Percentiles rank a stretch among this genome's conserved stretches.
Evolutionary conservation across 2,329 filamentous ascomycete genomes (phyloP).

Genomic region (Tolypocladium tundrense): DNA sequence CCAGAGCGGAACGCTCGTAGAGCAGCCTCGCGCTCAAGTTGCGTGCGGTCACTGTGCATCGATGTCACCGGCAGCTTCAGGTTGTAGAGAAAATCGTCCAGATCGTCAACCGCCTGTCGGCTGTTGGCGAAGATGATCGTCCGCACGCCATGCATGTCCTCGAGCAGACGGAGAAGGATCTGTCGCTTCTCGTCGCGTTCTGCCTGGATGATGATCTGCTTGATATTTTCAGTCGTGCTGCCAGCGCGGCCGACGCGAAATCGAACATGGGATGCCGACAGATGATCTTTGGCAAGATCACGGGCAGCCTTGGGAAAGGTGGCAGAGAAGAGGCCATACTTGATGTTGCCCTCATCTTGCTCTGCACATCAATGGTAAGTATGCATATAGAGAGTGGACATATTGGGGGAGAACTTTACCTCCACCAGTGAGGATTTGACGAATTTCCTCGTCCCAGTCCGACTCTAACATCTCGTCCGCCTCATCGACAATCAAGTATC

Average conservation of each 20-base stretch:
- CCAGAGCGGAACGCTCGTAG: slow-evolving; percentile 76
- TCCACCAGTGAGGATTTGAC: slow-evolving; percentile 67
- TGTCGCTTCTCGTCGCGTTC: slow-evolving; percentile 58
- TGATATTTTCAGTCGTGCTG: slow-evolving; percentile 72
- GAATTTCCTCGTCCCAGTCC: slow-evolving; percentile 71
- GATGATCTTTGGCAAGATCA: slow-evolving; percentile 64
- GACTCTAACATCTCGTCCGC: slow-evolving; percentile 81
- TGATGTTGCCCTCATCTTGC: slow-evolving; percentile 60
- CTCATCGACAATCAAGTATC: slow-evolving; percentile 80
- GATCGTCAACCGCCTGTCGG: slow-evolving; percentile 65
- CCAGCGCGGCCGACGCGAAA: slow-evolving; percentile 83
- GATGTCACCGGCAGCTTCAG: slow-evolving; percentile 70
- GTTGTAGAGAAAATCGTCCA: slow-evolving; percentile 86
- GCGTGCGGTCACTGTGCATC: slow-evolving; percentile 79
- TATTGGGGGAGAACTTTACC: slow-evolving; percentile 41
- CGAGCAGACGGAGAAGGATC: slow-evolving; percentile 61
- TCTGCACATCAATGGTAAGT: slow-evolving; percentile 33
- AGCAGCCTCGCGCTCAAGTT: slow-evolving; percentile 84
- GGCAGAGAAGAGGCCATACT: slow-evolving; percentile 81
- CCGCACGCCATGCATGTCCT: slow-evolving; percentile 58
- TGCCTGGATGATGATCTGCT: slow-evolving; percentile 62
- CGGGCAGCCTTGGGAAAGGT: slow-evolving; percentile 81
- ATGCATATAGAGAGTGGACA: neutral
- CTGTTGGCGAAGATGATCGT: slow-evolving; percentile 87
- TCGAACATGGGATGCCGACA: slow-evolving; percentile 64